phyloP scores from a whole-genome alignment of 768 basidiomycete genomes.

The Myochromella boudieri region DNA sequence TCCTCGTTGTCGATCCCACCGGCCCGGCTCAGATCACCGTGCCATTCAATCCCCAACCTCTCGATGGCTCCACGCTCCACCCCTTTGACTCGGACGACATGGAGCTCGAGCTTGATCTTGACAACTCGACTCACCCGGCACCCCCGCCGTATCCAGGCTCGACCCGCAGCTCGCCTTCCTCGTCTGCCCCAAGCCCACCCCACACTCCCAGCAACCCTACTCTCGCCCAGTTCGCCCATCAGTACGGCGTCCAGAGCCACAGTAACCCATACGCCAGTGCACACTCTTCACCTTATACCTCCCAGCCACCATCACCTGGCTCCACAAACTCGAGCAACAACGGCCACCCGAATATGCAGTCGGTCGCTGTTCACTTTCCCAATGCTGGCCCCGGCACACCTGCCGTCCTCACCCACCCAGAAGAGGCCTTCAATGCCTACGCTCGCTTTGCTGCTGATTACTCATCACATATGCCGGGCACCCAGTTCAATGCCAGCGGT shows the following conservation, averaged over 20 bases:
- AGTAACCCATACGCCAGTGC: constrained; percentile 19
- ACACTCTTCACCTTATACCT: constrained; percentile 35
- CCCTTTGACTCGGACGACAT: constrained; percentile 78
- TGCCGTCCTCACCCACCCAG: constrained; percentile 34
- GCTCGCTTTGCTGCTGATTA: constrained; percentile 65
- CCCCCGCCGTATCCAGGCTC: constrained; percentile 25
- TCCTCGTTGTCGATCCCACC: constrained; percentile 61
- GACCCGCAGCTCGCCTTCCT: constrained; percentile 39
- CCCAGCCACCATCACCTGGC: constrained; percentile 48
- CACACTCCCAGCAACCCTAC: constrained; percentile 46
- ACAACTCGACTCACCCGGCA: constrained; percentile 28
- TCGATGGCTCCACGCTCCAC: constrained; percentile 14
- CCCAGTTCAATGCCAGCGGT: constrained; percentile 40
- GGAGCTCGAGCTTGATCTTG: constrained; percentile 72
- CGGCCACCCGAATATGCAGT: constrained; percentile 20
- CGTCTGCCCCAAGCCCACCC: constrained; percentile 43
- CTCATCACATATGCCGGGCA: constrained; percentile 60
- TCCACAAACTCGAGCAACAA: constrained; percentile 24
- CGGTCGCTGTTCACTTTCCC: constrained; percentile 15
- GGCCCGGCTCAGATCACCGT: constrained; percentile 40
- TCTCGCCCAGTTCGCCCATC: constrained; percentile 23
- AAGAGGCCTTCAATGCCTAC: constrained; percentile 69
- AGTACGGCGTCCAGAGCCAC: constrained; percentile 29
- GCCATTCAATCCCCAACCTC: constrained; percentile 43
- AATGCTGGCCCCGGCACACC: constrained; percentile 9